Conservation (phyloP, 1,284 basidiomycete species). For the Marasmius oreades region DNA sequence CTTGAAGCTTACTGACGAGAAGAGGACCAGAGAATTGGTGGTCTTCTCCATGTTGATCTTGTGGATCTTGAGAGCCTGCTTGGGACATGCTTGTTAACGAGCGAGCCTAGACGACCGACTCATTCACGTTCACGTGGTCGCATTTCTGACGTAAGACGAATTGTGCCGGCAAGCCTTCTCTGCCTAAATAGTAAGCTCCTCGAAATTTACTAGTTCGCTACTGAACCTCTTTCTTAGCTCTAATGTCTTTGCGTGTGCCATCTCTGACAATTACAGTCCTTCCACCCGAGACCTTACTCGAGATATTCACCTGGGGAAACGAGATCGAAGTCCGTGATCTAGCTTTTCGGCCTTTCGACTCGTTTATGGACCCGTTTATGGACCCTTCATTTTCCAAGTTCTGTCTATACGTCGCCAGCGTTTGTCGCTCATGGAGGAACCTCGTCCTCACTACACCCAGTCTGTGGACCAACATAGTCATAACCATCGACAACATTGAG, state of each 20-base stretch:
- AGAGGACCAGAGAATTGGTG: conserved; percentile 72
- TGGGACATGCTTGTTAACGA: conserved; percentile 30
- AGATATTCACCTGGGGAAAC: background rate
- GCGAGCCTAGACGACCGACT: background rate
- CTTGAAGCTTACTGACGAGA: conserved; percentile 81
- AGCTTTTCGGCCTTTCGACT: too few species aligned
- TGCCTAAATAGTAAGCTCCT: too few species aligned
- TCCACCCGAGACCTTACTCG: background rate
- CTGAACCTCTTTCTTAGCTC: too few species aligned
- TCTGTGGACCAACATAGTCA: conserved; percentile 28
- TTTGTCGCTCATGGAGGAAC: conserved; percentile 29
- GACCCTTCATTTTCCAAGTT: conserved; percentile 6
- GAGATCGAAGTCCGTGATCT: background rate
- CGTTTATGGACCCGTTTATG: background rate
- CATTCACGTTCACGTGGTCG: background rate
- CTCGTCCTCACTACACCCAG: conserved; percentile 25
- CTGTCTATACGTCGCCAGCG: conserved; percentile 22
- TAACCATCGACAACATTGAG: conserved; percentile 18
- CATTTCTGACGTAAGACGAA: background rate
- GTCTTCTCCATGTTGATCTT: conserved; percentile 51
- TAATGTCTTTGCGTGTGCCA: too few species aligned
- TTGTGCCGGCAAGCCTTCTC: too few species aligned
- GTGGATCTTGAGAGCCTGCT: conserved; percentile 48
- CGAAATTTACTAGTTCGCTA: too few species aligned
- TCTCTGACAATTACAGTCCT: background rate